Evolutionary conservation across 805 yeast species (phyloP).

Genomic region (Teunomyces pallodes): DNA sequence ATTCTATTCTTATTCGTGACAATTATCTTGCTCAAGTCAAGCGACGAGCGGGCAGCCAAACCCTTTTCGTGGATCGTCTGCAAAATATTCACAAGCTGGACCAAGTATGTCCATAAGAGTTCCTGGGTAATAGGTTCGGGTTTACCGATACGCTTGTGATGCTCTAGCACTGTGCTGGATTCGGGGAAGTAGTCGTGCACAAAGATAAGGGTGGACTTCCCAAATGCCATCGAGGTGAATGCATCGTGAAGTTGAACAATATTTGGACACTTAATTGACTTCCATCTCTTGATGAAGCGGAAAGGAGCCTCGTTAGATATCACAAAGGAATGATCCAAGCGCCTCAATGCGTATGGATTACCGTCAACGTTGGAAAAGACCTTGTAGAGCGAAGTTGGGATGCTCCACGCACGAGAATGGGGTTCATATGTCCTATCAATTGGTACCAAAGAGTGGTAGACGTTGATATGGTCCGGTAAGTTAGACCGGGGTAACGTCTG

Average conservation of each 20-base stretch:
- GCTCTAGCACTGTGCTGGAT: slow-evolving; percentile 66
- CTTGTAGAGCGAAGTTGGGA: slow-evolving; percentile 66
- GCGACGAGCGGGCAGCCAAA: slow-evolving; percentile 56
- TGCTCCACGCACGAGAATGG: slow-evolving; percentile 44
- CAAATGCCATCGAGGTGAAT: slow-evolving; percentile 83
- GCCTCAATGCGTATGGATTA: slow-evolving; percentile 67
- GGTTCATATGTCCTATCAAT: slow-evolving; percentile 50
- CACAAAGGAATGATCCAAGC: slow-evolving; percentile 53
- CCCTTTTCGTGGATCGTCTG: slow-evolving; percentile 62
- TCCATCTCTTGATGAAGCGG: slow-evolving; percentile 66
- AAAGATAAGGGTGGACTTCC: slow-evolving; percentile 59
- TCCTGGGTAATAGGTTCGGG: slow-evolving; percentile 60
- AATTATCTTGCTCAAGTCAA: slow-evolving; percentile 67
- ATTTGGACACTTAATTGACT: slow-evolving; percentile 45
- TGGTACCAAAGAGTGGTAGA: slow-evolving; percentile 81
- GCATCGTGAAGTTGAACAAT: slow-evolving; percentile 73
- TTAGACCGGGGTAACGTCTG: slow-evolving; percentile 53
- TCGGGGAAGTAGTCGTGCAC: slow-evolving; percentile 86
- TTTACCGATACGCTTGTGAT: slow-evolving; percentile 48
- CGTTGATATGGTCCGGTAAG: slow-evolving; percentile 58
- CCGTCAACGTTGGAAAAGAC: slow-evolving; percentile 81
- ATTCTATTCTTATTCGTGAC: slow-evolving; percentile 71
- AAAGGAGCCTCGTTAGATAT: slow-evolving; percentile 55
- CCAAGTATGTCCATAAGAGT: slow-evolving; percentile 69
- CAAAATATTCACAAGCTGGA: slow-evolving; percentile 72